Evolutionary conservation across 768 basidiomycete genomes (phyloP).

Genomic region (Leccinum imitatum): DNA sequence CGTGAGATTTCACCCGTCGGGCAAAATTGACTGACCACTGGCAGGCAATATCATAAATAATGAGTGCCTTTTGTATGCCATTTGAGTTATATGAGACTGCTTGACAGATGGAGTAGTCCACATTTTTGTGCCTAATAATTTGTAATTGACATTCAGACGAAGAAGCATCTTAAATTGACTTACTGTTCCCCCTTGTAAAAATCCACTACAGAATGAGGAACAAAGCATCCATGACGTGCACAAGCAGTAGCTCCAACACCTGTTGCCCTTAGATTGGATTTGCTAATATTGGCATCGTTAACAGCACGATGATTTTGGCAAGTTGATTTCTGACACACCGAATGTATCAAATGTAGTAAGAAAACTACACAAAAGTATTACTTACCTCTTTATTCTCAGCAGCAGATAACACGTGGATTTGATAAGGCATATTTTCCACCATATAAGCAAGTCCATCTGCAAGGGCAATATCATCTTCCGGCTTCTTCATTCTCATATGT

Average conservation of each 20-base stretch:
- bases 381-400: not conserved
- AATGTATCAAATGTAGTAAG: not conserved
- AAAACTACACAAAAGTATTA: not conserved
- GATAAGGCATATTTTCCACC: not conserved
- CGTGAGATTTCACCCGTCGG: not conserved
- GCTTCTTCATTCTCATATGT: not conserved
- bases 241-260: constrained; percentile 1
- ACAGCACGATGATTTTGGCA: constrained; percentile 3
- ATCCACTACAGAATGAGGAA: constrained; percentile 31
- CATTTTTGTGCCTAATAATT: constrained; percentile 26
- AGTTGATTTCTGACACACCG: not conserved
- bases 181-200: constrained; percentile 31
- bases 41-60: constrained; percentile 35
- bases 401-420: not conserved
- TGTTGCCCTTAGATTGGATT: not conserved
- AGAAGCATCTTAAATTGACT: not conserved
- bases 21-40: constrained; percentile 23
- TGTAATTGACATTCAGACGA: not conserved
- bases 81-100: constrained; percentile 12
- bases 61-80: not conserved
- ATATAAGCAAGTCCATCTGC: not conserved
- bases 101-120: constrained; percentile 27
- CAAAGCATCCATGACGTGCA: constrained; percentile 14
- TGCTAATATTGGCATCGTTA: not conserved
- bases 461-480: not conserved